These are phyloP conservation scores for Aspergillus transmontanensis DNA, from an alignment of 2,329 filamentous ascomycete genomes.

Conservation along the genomic window DNA sequence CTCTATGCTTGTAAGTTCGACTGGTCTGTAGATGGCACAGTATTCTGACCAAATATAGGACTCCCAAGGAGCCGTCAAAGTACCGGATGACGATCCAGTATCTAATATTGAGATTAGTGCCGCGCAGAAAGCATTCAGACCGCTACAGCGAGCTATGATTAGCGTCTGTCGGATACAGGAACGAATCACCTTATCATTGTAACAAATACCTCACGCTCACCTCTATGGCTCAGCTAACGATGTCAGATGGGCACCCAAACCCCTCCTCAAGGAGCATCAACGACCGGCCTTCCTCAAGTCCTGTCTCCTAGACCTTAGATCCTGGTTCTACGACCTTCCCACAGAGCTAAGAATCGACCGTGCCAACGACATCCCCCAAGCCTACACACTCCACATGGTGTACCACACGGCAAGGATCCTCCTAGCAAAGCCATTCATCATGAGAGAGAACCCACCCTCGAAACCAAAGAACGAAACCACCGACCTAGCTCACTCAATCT, in stretches of 20 bases:
- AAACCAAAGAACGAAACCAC: conserved; percentile 12
- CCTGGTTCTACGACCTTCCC: conserved; percentile 40
- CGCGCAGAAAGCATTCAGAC: conserved; percentile 4
- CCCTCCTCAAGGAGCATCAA: conserved; percentile 21
- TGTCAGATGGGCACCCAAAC: conserved; percentile 35
- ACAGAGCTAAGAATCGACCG: conserved; percentile 32
- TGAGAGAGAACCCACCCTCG: not conserved
- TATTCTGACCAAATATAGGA: not conserved
- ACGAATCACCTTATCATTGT: conserved; percentile 35
- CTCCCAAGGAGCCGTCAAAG: not conserved
- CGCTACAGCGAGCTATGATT: not conserved
- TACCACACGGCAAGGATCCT: conserved; percentile 39
- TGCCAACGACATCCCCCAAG: conserved; percentile 28
- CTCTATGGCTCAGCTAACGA: not conserved
- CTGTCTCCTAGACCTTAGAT: conserved; percentile 36
- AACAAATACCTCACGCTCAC: conserved; percentile 5
- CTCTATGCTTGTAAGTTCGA: conserved; percentile 34
- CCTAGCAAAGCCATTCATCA: conserved; percentile 34
- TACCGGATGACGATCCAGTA: conserved; percentile 14
- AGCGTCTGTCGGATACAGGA: conserved; percentile 17
- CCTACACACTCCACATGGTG: conserved; percentile 38
- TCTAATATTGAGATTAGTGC: conserved; percentile 19
- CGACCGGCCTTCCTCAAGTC: conserved; percentile 32
- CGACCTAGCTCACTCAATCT: conserved; percentile 14
- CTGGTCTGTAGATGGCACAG: not conserved